Evolutionary conservation across 2,329 filamentous ascomycete genomes (phyloP).

Genomic region (Paraconiothyrium sp.): DNA sequence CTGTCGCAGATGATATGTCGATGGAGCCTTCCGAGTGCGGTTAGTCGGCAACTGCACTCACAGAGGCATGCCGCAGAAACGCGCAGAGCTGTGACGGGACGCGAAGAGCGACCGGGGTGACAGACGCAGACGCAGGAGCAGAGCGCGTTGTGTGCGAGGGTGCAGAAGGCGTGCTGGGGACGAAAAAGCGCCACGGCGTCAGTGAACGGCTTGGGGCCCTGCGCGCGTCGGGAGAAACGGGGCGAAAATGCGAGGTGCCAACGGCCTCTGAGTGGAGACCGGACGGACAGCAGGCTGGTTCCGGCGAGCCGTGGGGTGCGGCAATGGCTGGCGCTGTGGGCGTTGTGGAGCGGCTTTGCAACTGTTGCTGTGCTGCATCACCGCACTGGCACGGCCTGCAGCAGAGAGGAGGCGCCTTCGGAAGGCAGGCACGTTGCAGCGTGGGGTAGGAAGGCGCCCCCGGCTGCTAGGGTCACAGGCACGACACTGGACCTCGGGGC

Average conservation of each 20-base stretch:
- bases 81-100: not conserved
- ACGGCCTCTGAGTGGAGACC: constrained; percentile 14
- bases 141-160: constrained; percentile 12
- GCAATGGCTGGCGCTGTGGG: not conserved
- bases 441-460: constrained; percentile 2
- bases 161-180: constrained; percentile 21
- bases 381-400: constrained; percentile 5
- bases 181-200: constrained; percentile 24
- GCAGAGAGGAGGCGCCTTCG: not conserved
- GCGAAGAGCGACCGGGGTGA: constrained; percentile 13
- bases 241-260: constrained; percentile 7
- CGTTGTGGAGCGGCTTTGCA: not conserved
- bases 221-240: constrained; percentile 15
- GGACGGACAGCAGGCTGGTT: constrained; percentile 18
- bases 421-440: constrained; percentile 10
- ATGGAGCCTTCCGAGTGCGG: constrained; percentile 15
- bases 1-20: constrained; percentile 14
- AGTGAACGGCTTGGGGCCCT: constrained; percentile 22
- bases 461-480: not conserved
- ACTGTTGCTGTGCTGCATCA: constrained; percentile 1
- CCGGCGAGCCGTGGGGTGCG: not conserved
- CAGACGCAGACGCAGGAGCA: constrained; percentile 15
- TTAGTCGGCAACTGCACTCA: constrained; percentile 8
- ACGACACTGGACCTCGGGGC: not conserved
- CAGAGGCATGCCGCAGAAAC: constrained; percentile 13